Percentiles rank a stretch among this genome's conserved stretches.
Conservation (phyloP, 495 filamentous ascomycete species). For the Annulohypoxylon maeteangense region DNA sequence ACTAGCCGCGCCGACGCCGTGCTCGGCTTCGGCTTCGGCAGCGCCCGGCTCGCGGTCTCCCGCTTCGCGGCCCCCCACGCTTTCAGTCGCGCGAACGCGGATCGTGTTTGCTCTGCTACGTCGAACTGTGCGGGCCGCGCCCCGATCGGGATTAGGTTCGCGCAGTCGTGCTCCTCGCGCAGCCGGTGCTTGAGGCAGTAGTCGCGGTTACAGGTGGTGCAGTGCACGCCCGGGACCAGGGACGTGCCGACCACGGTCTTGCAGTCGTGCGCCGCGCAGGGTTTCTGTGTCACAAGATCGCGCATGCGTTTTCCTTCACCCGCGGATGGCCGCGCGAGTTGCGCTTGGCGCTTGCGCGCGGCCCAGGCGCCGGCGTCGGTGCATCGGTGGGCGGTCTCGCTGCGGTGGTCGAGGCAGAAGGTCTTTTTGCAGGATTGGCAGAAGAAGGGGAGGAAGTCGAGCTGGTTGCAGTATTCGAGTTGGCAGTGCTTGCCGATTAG, state of each 20-base stretch:
- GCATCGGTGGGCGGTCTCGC: constrained; percentile 85
- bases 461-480: constrained; percentile 86
- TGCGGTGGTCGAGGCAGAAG: constrained; percentile 95
- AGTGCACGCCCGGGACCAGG: constrained; percentile 81
- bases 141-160: constrained; percentile 70
- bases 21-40: constrained; percentile 70
- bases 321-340: constrained; percentile 55
- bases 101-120: constrained; percentile 61
- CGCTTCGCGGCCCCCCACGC: constrained; percentile 63
- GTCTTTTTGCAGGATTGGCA: constrained; percentile 88
- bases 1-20: constrained; percentile 67
- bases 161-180: constrained; percentile 87
- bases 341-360: constrained; percentile 68
- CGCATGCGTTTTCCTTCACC: constrained; percentile 58
- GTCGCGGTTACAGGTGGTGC: constrained; percentile 78
- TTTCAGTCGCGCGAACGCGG: constrained; percentile 74
- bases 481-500: constrained; percentile 93
- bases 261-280: constrained; percentile 78
- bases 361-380: constrained; percentile 88
- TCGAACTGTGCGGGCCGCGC: constrained; percentile 62
- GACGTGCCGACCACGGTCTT: constrained; percentile 87
- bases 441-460: constrained; percentile 95
- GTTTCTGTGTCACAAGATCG: constrained; percentile 56
- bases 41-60: constrained; percentile 55
- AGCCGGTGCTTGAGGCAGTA: constrained; percentile 96